A percentile compares a stretch with the other conserved stretches of the same genome.
Evolutionary conservation across 2,329 filamentous ascomycete species (phyloP).

Genomic region (Orbilia quercus): DNA sequence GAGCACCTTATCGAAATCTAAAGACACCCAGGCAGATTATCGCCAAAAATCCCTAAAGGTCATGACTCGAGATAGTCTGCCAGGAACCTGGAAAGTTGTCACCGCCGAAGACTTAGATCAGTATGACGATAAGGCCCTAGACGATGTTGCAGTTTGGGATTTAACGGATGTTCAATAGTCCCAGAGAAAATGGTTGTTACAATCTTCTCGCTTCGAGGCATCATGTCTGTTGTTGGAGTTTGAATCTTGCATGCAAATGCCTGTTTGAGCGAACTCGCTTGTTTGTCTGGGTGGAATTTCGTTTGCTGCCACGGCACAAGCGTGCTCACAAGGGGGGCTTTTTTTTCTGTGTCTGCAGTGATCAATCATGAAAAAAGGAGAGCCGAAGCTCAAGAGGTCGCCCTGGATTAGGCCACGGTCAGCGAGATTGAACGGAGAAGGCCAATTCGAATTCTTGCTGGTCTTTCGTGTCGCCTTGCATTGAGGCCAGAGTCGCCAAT

Average conservation of each 20-base stretch:
- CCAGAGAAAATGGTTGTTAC: neutral
- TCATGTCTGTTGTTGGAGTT: neutral
- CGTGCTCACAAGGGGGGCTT: neutral
- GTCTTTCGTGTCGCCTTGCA: neutral
- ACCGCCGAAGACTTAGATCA: slow-evolving; percentile 8
- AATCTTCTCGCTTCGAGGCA: neutral
- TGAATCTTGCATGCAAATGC: neutral
- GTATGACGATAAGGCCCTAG: slow-evolving; percentile 34
- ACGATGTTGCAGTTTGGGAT: slow-evolving; percentile 36
- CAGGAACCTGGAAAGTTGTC: slow-evolving; percentile 37
- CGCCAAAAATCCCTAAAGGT: slow-evolving; percentile 17
- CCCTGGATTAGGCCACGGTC: neutral
- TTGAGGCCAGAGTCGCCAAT: slow-evolving; percentile 22
- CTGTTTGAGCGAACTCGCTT: neutral
- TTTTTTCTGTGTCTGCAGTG: too few species aligned
- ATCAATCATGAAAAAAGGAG: neutral
- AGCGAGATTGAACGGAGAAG: neutral
- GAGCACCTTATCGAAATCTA: too few species aligned
- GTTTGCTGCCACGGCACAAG: neutral
- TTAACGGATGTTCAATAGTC: slow-evolving; percentile 21
- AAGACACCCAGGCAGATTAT: neutral
- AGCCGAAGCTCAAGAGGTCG: too few species aligned
- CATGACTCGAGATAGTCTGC: slow-evolving; percentile 33
- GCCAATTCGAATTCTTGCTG: neutral
- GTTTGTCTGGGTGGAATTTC: neutral